A percentile compares a stretch with the other conserved stretches of the same genome.
Conservation (phyloP, 192 early-diverging fungal species). For the Rhizoclosmatium globosum region DNA sequence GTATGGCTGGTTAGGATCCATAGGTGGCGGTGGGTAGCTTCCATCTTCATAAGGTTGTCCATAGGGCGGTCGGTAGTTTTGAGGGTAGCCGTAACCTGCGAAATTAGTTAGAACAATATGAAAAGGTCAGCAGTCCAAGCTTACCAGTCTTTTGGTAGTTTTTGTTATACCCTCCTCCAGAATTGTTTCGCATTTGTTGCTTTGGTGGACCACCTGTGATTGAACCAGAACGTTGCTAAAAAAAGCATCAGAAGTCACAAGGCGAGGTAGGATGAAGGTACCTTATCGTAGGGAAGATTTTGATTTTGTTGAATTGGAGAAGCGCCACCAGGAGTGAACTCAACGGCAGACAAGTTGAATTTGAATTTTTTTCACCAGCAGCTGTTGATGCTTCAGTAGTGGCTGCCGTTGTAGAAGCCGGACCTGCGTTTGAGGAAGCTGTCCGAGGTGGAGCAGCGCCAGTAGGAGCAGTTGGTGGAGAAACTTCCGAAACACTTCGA, state of each 20-base stretch:
- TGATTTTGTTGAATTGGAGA: conserved; percentile 15
- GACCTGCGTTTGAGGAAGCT: neutral
- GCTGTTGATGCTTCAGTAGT: neutral
- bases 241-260: neutral
- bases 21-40: conserved; percentile 10
- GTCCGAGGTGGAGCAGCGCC: neutral
- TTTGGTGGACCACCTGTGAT: conserved; percentile 9
- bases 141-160: conserved; percentile 35
- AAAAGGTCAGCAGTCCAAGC: neutral
- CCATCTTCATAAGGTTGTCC: conserved; percentile 30
- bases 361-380: conserved; percentile 48
- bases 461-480: neutral
- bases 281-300: conserved; percentile 19
- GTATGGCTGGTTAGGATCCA: conserved; percentile 31
- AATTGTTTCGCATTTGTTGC: conserved; percentile 23
- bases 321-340: conserved; percentile 47
- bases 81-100: conserved; percentile 3
- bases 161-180: conserved; percentile 29
- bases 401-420: neutral
- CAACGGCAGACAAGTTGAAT: conserved; percentile 51
- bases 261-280: neutral
- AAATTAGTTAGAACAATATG: neutral
- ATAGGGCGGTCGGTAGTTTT: conserved; percentile 38
- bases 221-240: conserved; percentile 36
- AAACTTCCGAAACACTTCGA: conserved; percentile 4